Conservation (phyloP, 1,284 basidiomycete genomes). For the Thecaphora frezii region DNA sequence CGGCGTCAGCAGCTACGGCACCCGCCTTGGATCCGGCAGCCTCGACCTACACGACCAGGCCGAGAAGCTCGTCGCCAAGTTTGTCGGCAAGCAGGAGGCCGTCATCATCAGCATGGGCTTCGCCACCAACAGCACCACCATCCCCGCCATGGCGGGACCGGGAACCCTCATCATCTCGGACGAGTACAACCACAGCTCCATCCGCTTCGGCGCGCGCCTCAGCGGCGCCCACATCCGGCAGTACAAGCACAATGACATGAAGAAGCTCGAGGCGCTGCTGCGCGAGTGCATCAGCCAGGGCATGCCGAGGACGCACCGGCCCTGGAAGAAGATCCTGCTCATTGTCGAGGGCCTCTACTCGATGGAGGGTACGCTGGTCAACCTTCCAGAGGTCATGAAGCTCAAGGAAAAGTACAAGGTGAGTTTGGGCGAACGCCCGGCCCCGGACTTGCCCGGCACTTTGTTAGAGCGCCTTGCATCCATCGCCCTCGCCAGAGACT, state of each 20-base stretch:
- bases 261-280: conserved; percentile 76
- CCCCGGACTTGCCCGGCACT: too few relatives aligned
- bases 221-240: conserved; percentile 86
- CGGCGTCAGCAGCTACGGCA: conserved; percentile 75
- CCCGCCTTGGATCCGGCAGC: conserved; percentile 79
- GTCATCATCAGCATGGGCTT: conserved; percentile 95
- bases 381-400: conserved; percentile 79
- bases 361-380: conserved; percentile 93
- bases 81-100: conserved; percentile 84
- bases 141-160: conserved; percentile 86
- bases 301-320: conserved; percentile 92
- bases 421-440: too few relatives aligned
- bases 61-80: conserved; percentile 85
- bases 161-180: conserved; percentile 95
- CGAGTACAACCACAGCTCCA: conserved; percentile 94
- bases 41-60: conserved; percentile 79
- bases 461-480: too few relatives aligned
- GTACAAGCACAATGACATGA: conserved; percentile 98
- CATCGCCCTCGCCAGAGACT: too few relatives aligned
- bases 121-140: conserved; percentile 93
- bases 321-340: conserved; percentile 97
- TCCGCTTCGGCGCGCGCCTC: conserved; percentile 86
- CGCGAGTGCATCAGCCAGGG: conserved; percentile 94
- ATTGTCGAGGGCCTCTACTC: conserved; percentile 95
- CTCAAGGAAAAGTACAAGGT: conserved; percentile 97